Evolutionary conservation across 2,329 filamentous ascomycete species (phyloP), one percentile per base, ranked within the genome.

Genomic region (Didymella sp.): DNA sequence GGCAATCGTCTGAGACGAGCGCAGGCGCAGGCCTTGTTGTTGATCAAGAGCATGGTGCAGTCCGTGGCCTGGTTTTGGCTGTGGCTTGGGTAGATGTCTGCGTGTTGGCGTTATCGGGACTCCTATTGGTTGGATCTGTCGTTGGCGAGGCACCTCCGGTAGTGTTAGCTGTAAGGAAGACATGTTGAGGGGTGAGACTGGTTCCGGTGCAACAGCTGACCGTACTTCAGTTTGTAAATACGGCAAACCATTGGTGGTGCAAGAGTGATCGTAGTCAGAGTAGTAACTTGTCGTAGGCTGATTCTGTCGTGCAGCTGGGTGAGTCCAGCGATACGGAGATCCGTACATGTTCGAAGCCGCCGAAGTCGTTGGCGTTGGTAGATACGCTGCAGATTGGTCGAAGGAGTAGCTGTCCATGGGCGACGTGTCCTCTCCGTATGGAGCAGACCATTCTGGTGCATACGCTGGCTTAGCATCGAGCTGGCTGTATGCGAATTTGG

Each of bases 21-120:
- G 68, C 25, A 76, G 61, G 12, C 68, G 66, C 51, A 65, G 68
- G 37, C 70, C 70, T 61, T 74, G 73, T 21, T 73, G 27, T 33
- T 70, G 66, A 43, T 75, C 73, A 3, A 74, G 64, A 19, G 50
- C 58, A 48, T 73, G 71, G 6, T 69, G 63, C 4, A 67, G 60
- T 3, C 58, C 57, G 28, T 68, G 69, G 12, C 64, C 61, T 8
- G 63, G 63, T 24, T 62, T 71, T 9, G 72, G 66, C 30, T 70
- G 71, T n/a, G 73, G 73, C 11, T 72, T 61, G 7, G 73, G 73
- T 4, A 75, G 60, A 24, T 70, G 72, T 44, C 73, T 64, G 41
- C 63, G 69, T 11, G 22, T 41, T n/a, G 71, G 68, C 21, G 53
- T 52, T 28, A 52, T 31, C 21, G 59, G 25, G 15, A 58, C 27